Evolutionary conservation across 1,284 basidiomycete species (phyloP).

Genomic region (Thecaphora frezii): DNA sequence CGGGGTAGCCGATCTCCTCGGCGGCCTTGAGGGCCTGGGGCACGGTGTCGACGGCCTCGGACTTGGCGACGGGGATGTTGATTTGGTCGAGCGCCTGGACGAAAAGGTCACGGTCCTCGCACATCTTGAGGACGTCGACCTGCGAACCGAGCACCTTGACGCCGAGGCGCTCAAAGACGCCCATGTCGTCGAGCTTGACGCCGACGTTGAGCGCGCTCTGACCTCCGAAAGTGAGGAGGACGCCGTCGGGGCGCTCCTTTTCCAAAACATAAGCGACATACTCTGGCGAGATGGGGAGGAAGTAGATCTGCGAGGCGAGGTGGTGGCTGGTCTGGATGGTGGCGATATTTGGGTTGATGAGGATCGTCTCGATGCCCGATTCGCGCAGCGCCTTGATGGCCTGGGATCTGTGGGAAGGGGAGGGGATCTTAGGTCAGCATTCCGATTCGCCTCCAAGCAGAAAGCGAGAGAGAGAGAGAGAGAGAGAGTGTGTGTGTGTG

Average conservation of each 20-base stretch:
- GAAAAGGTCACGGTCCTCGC: constrained; percentile 94
- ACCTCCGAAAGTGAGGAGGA: constrained; percentile 95
- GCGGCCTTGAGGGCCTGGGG: constrained; percentile 89
- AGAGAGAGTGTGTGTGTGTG: no score
- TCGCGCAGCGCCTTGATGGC: constrained; percentile 97
- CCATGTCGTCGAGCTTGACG: constrained; percentile 96
- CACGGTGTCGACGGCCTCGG: constrained; percentile 95
- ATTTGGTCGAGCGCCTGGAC: constrained; percentile 97
- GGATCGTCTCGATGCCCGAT: constrained; percentile 89
- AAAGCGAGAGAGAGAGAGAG: no score
- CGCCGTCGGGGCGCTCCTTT: constrained; percentile 96
- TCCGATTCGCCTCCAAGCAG: not conserved
- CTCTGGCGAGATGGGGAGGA: constrained; percentile 92
- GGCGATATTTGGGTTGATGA: constrained; percentile 63
- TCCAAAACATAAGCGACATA: constrained; percentile 98
- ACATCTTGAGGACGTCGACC: constrained; percentile 74
- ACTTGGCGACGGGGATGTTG: constrained; percentile 93
- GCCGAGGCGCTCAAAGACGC: constrained; percentile 88
- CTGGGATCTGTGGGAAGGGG: constrained; percentile 68
- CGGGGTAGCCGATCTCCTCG: constrained; percentile 89
- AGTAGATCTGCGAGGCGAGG: constrained; percentile 94
- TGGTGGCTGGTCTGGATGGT: constrained; percentile 72
- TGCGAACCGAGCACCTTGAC: constrained; percentile 92
- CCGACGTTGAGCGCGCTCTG: constrained; percentile 98
- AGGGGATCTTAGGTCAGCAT: not conserved